These are phyloP conservation scores for Paraurostyla sp. DNA, from an alignment of 73 alveolate genomes.

Conservation along the genomic window DNA sequence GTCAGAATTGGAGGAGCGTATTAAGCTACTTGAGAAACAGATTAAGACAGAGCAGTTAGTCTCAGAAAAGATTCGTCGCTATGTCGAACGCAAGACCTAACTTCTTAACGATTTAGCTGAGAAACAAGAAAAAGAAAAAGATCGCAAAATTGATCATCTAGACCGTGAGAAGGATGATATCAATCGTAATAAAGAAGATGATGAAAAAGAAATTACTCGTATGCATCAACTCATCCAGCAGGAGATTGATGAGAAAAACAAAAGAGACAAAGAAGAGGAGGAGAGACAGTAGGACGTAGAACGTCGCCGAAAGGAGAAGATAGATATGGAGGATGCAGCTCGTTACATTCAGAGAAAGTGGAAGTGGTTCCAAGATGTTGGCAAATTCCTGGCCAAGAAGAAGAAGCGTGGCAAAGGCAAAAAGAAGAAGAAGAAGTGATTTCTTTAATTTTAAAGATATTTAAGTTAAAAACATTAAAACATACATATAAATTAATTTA, in stretches of 20 bases:
- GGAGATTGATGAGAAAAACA: slow-evolving; percentile 66
- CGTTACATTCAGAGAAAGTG: slow-evolving; percentile 76
- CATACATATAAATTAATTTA: neutral
- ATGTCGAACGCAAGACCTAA: slow-evolving; percentile 55
- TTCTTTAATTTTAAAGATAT: neutral
- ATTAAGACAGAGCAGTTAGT: slow-evolving; percentile 72
- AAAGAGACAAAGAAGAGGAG: slow-evolving; percentile 71
- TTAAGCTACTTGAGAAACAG: slow-evolving; percentile 59
- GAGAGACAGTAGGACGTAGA: slow-evolving; percentile 65
- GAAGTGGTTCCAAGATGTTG: slow-evolving; percentile 73
- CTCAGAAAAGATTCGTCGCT: slow-evolving; percentile 58
- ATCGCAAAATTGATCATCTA: slow-evolving; percentile 38
- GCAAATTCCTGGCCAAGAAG: slow-evolving; percentile 70
- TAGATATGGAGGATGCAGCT: slow-evolving; percentile 77
- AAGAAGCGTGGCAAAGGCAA: slow-evolving; percentile 75
- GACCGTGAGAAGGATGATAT: slow-evolving; percentile 63
- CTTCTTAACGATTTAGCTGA: slow-evolving; percentile 54
- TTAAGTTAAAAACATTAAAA: neutral
- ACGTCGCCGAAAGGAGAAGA: slow-evolving; percentile 67
- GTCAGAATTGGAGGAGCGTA: slow-evolving; percentile 60
- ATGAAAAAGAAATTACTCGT: slow-evolving; percentile 62
- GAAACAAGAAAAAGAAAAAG: slow-evolving; percentile 67
- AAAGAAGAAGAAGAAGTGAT: slow-evolving; percentile 59
- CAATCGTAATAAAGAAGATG: slow-evolving; percentile 58
- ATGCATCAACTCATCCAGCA: slow-evolving; percentile 29